Percentiles rank a stretch among this genome's conserved stretches.
These are phyloP conservation scores for Russula brevipes DNA, from an alignment of 768 basidiomycete genomes.

Conservation along the genomic window DNA sequence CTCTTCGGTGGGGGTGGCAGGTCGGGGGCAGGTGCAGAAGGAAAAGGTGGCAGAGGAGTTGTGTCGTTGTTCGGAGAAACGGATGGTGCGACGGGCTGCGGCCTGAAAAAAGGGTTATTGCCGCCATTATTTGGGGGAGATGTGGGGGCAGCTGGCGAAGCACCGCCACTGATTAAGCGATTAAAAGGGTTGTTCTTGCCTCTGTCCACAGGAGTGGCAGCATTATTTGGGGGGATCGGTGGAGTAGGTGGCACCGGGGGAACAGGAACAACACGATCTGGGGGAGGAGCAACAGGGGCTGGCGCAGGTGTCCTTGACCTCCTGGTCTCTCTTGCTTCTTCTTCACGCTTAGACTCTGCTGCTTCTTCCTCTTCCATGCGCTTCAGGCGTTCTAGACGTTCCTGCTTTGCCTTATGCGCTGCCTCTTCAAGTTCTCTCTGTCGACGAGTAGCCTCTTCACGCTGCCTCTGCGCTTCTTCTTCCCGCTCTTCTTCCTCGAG, in stretches of 20 bases:
- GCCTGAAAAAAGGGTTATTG: conserved; percentile 74
- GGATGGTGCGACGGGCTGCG: conserved; percentile 37
- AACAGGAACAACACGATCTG: conserved; percentile 30
- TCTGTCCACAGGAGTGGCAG: conserved; percentile 39
- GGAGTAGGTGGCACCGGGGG: conserved; percentile 35
- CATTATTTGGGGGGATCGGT: conserved; percentile 36
- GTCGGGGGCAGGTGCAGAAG: conserved; percentile 33
- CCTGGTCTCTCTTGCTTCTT: conserved; percentile 11
- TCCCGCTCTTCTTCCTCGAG: conserved; percentile 61
- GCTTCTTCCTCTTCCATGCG: conserved; percentile 22
- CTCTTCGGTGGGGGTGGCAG: conserved; percentile 38
- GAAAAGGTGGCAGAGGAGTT: conserved; percentile 10
- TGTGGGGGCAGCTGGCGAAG: conserved; percentile 34
- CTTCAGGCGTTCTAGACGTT: conserved; percentile 17
- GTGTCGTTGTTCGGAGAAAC: conserved; percentile 29
- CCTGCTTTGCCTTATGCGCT: conserved; percentile 16
- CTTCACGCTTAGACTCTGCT: conserved; percentile 19
- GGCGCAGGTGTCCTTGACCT: conserved; percentile 40
- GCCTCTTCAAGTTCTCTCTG: conserved; percentile 31
- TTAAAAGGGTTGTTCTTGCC: conserved; percentile 78
- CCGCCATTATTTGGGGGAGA: conserved; percentile 39
- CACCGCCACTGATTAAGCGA: conserved; percentile 51
- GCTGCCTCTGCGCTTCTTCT: conserved; percentile 46
- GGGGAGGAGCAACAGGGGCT: conserved; percentile 34
- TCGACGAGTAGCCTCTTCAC: conserved; percentile 30